Percentiles rank a stretch among this genome's conserved stretches.
Evolutionary conservation across 2,329 filamentous ascomycete species (phyloP).

Genomic region (Ascochyta viciae-villosae): DNA sequence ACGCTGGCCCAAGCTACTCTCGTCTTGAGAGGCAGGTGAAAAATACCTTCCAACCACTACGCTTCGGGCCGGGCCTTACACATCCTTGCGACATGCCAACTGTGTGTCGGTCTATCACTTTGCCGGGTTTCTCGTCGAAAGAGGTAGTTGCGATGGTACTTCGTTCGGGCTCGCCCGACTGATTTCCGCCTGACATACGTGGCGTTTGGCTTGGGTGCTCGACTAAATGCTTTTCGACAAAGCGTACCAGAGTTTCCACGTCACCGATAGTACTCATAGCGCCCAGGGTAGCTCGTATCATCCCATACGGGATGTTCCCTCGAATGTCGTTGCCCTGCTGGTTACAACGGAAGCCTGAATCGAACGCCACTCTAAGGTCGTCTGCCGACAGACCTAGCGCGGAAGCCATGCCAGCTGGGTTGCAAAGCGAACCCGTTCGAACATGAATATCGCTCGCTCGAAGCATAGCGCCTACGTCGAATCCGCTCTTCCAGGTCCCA

Average conservation of each 20-base stretch:
- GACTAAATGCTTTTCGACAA: slow-evolving; percentile 9
- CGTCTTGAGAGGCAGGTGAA: slow-evolving; percentile 9
- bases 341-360: slow-evolving; percentile 65
- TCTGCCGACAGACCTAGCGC: slow-evolving; percentile 59
- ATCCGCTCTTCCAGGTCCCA: slow-evolving; percentile 63
- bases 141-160: slow-evolving; percentile 1
- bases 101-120: background rate
- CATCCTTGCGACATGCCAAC: background rate
- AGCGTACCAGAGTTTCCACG: slow-evolving; percentile 48
- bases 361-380: slow-evolving; percentile 63
- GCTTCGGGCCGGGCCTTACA: slow-evolving; percentile 7
- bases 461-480: slow-evolving; percentile 65
- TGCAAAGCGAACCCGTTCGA: slow-evolving; percentile 65
- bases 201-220: slow-evolving; percentile 5
- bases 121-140: slow-evolving; percentile 1
- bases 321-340: slow-evolving; percentile 60
- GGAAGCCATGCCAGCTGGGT: slow-evolving; percentile 59
- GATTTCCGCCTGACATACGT: background rate
- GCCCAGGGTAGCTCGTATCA: slow-evolving; percentile 67
- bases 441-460: slow-evolving; percentile 65
- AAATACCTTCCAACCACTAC: slow-evolving; percentile 4
- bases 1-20: background rate
- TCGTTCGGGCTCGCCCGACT: slow-evolving; percentile 1
- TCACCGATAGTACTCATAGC: slow-evolving; percentile 67
- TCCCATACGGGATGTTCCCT: slow-evolving; percentile 62